These are phyloP conservation scores for Inga leiocalycina DNA, from an alignment of 306 rosid species.

Conservation along the genomic window DNA sequence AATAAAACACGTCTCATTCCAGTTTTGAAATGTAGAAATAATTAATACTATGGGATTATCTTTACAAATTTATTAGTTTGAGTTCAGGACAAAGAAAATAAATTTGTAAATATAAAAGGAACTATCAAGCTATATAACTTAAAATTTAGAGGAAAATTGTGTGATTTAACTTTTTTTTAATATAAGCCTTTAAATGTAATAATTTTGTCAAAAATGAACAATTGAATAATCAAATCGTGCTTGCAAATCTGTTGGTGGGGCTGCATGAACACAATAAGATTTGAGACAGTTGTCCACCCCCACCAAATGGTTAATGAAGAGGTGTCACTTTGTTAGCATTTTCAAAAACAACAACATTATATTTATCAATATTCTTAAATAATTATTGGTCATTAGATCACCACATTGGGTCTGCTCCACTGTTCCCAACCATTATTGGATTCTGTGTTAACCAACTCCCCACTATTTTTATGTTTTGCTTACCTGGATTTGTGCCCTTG, in stretches of 20 bases:
- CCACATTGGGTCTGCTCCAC: not conserved
- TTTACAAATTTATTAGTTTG: not conserved
- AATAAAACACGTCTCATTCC: not conserved
- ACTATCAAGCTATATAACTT: not conserved
- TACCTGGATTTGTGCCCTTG: conserved; percentile 8
- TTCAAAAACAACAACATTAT: not conserved
- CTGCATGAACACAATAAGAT: not conserved
- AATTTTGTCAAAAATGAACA: not conserved
- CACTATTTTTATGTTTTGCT: not conserved
- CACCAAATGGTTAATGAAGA: not conserved
- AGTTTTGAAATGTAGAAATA: not conserved
- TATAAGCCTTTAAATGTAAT: not conserved
- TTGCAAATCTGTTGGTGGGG: not conserved
- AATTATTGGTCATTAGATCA: not conserved
- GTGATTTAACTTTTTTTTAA: no score
- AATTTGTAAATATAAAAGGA: not conserved
- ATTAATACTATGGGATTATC: not conserved
- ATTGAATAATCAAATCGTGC: not conserved
- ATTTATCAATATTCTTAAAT: not conserved
- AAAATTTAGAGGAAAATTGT: not conserved
- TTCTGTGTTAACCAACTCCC: not conserved
- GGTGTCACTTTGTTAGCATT: not conserved
- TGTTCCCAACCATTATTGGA: not conserved
- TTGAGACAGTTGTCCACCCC: not conserved
- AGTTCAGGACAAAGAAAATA: not conserved